These are phyloP conservation scores for Murraya paniculata DNA, from an alignment of 345 rosid genomes.

Conservation along the genomic window DNA sequence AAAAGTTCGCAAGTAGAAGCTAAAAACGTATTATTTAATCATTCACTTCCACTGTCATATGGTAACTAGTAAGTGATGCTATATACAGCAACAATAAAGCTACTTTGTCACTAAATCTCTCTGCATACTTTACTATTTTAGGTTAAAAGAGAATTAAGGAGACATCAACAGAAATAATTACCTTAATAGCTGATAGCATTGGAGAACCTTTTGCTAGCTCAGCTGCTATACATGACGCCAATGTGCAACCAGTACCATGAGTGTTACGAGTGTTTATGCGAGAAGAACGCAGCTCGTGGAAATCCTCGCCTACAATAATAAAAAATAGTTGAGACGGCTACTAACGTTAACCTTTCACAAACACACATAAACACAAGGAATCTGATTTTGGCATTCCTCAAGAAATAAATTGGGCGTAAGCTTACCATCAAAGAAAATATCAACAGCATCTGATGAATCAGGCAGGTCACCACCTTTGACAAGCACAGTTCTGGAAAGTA, in stretches of 20 bases:
- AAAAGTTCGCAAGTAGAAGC: not conserved
- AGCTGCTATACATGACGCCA: constrained; percentile 98
- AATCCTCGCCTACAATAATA: constrained; percentile 48
- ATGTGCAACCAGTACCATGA: constrained; percentile 96
- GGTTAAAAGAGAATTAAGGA: not conserved
- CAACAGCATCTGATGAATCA: constrained; percentile 77
- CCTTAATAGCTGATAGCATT: constrained; percentile 82
- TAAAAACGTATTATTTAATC: not conserved
- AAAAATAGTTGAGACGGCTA: not conserved
- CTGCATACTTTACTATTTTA: not conserved
- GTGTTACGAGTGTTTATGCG: constrained; percentile 76
- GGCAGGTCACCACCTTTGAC: constrained; percentile 98
- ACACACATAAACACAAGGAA: not conserved
- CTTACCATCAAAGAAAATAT: constrained; percentile 78
- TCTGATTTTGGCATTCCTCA: not conserved
- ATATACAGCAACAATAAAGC: not conserved
- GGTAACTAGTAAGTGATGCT: not conserved
- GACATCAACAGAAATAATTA: constrained; percentile 16
- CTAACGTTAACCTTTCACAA: not conserved
- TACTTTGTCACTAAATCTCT: not conserved
- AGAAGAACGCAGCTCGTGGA: constrained; percentile 58
- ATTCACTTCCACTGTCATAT: not conserved
- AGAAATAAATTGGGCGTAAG: not conserved
- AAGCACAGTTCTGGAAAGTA: constrained; percentile 65
- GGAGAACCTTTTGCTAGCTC: constrained; percentile 91